Evolutionary conservation across 1,284 basidiomycete species (phyloP), one percentile per base, ranked within the genome.

Genomic region (Mycena citricolor): DNA sequence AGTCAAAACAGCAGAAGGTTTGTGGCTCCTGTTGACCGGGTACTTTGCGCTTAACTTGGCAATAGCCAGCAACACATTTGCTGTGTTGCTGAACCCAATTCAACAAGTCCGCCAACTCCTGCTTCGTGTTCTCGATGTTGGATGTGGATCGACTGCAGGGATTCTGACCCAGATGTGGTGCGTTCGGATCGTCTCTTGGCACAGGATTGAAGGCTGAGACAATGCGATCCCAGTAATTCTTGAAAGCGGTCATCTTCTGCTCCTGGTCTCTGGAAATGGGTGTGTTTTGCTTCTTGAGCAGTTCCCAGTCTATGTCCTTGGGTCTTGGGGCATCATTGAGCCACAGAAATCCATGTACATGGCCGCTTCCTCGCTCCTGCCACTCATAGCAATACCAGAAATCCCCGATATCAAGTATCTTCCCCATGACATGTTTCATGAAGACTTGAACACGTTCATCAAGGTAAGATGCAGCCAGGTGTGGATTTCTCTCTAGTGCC

Each of bases 321-420:
- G 44, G 17, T 34, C 48, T 30, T 11, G 57, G 57, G 6, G 51
- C 57, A 32, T 56, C 40, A 22, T 44, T 44, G 5, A 58, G 32
- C 58, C 58, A 60, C 3, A 58, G 37, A 44, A 60, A 60, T 5
- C 57, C 56, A 39, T 61, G 59, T 8, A 59, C 44, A 34, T 60
- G 59, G 21, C 58, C 50, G 35, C 59, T 60, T 4, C 57, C 57
- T 4, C 58, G 40, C 19, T 59, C 41, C 39, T 60, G 57, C 58
- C 58, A 60, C 42, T 59, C 55, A 37, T 55, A 60, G 2, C 55
- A 31, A 22, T 54, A 60, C 58, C 57, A 60, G 31, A 42, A 60
- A 40, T 58, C 13, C 41, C 54, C 36, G 36, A 51, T 32, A 2
- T 38, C 28, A 24, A 55, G 46, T 4, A 47, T 5, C 5, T 39